Percentiles rank a stretch among this genome's conserved stretches.
Evolutionary conservation across 2,329 filamentous ascomycete genomes (phyloP).

Genomic region (Pestalotiopsis sp.): DNA sequence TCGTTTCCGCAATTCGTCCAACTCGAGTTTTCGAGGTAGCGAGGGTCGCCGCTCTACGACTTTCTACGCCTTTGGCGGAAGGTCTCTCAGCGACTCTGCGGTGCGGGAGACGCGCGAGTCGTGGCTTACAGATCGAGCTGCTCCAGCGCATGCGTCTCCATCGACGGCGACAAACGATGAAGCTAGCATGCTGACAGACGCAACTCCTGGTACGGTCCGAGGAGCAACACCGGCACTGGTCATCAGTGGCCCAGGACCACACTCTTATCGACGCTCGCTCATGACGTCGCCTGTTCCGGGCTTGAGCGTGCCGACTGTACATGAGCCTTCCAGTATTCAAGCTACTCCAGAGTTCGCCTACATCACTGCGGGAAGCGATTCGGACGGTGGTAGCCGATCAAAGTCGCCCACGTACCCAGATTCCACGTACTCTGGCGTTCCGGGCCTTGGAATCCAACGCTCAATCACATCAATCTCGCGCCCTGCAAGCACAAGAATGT

Average conservation of each 20-base stretch:
- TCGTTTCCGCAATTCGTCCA: not conserved
- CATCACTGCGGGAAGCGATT: constrained; percentile 18
- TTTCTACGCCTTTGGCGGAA: not conserved
- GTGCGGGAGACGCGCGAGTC: constrained; percentile 9
- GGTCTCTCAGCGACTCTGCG: not conserved
- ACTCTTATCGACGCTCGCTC: not conserved
- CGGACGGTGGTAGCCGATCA: constrained; percentile 18
- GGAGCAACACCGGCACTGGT: constrained; percentile 4
- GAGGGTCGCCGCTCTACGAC: not conserved
- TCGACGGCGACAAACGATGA: not conserved
- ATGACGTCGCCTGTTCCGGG: not conserved
- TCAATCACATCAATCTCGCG: constrained; percentile 19
- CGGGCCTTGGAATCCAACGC: constrained; percentile 20
- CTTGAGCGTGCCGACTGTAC: constrained; percentile 23
- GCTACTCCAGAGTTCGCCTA: constrained; percentile 34
- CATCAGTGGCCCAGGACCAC: not conserved
- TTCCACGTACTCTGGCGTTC: constrained; percentile 1
- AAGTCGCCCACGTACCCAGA: not conserved
- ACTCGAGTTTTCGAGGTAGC: constrained; percentile 12
- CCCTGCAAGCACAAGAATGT: constrained; percentile 26
- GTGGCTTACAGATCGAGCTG: not conserved
- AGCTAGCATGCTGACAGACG: constrained; percentile 1
- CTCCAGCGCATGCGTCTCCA: not conserved
- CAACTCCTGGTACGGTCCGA: not conserved
- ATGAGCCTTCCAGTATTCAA: constrained; percentile 34